Base-by-base conservation (phyloP, 2,329 filamentous ascomycete genomes). In the Penicillium griseofulvum region DNA sequence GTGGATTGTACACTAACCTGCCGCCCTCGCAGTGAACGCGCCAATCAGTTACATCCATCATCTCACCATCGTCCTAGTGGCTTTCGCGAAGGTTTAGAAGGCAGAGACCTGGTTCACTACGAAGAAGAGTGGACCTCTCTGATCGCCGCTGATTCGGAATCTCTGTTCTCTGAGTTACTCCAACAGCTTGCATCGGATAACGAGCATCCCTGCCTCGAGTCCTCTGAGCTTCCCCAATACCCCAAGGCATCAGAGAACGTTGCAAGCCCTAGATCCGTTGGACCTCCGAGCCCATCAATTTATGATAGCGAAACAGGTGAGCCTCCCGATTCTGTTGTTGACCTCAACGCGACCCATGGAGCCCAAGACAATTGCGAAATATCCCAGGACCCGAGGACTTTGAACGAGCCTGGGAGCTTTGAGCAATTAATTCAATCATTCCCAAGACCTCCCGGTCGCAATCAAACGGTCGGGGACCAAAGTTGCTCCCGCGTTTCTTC, bases 271-370 rank as follows among this genome's bases (percentile, higher is more conserved):
- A 22, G 12, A 28, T 28, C 28, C 1, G 16, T 28, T 26, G 38
- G 24, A 24, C 31, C 22, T 10, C 10, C 46, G 14, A 17, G 31
- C 12, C 29, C 46, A 9, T 54, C 52, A 19, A 16, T 44, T 14
- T 54, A 54, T 36, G 38, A 37, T 8, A 50, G 52, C 24, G 46
- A 50, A 42, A 24, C 3, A 54, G 46, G 52, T 54, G 52, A 54
- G 46, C 38, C 17, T 8, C 17, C 22, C 28, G 26, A 39, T 8
- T 37, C 26, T 31, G 10, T 22, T 31, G 11, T 10, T 33, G 12
- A 10, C 8, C 33, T 19, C 38, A 17, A 28, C 28, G 43, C 19
- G 17, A 29, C 14, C 22, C 17, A 19, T 38, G 31, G 33, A 26
- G 17, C 26, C 17, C 26, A 38, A 38, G 8, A 10, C 29, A 17